These are phyloP conservation scores for Fusarium sp. DNA, from an alignment of 2,329 filamentous ascomycete species.

Conservation along the genomic window DNA sequence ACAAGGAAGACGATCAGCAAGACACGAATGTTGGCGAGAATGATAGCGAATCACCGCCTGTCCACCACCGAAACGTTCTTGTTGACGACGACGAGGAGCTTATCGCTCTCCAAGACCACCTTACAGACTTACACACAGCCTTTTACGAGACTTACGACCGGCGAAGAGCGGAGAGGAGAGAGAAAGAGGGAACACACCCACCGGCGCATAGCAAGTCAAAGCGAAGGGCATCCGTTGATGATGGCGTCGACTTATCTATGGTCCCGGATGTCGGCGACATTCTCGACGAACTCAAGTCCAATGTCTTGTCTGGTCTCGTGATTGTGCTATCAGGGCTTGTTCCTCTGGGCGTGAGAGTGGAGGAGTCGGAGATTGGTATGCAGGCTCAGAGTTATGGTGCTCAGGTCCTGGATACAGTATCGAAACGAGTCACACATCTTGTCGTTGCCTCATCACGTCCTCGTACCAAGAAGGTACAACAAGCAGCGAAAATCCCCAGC, in stretches of 20 bases:
- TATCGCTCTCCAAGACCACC: conserved; percentile 76
- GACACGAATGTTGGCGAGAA: conserved; percentile 42
- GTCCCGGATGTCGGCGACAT: conserved; percentile 88
- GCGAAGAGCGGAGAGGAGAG: conserved; percentile 53
- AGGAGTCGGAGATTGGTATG: conserved; percentile 84
- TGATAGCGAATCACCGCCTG: conserved; percentile 41
- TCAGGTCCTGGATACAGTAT: conserved; percentile 65
- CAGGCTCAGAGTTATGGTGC: conserved; percentile 91
- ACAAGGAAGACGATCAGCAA: conserved; percentile 73
- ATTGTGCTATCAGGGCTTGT: conserved; percentile 93
- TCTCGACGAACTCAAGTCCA: conserved; percentile 83
- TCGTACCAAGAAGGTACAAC: conserved; percentile 89
- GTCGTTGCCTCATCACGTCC: conserved; percentile 77
- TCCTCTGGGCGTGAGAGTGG: conserved; percentile 81
- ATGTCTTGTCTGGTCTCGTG: conserved; percentile 77
- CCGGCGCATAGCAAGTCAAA: conserved; percentile 48
- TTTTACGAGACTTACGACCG: conserved; percentile 89
- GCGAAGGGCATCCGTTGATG: conserved; percentile 50
- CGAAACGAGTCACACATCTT: conserved; percentile 75
- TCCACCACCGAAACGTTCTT: conserved; percentile 73
- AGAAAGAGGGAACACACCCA: conserved; percentile 48
- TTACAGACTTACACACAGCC: conserved; percentile 77
- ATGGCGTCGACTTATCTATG: conserved; percentile 56
- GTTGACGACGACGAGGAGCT: conserved; percentile 91
- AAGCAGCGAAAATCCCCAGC: conserved; percentile 80